A percentile compares a stretch with the other conserved stretches of the same genome.
These are phyloP conservation scores for Thozetella sp. DNA, from an alignment of 495 filamentous ascomycete species.

Conservation along the genomic window DNA sequence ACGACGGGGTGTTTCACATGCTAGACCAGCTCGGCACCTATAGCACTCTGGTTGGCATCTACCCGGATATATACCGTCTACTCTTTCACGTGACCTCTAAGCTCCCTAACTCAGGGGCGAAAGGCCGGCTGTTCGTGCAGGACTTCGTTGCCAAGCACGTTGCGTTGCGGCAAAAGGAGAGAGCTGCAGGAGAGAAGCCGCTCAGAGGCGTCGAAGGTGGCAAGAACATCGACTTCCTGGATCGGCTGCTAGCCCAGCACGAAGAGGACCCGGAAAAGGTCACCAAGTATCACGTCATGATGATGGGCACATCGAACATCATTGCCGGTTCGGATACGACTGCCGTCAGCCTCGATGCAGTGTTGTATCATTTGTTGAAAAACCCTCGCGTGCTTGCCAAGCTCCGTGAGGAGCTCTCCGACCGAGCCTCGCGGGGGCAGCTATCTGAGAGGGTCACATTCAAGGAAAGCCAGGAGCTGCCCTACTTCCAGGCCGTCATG, in stretches of 20 bases:
- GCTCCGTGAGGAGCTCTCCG: not conserved
- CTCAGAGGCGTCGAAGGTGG: not conserved
- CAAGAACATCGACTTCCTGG: constrained; percentile 30
- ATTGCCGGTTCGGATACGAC: constrained; percentile 54
- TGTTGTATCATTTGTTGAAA: constrained; percentile 42
- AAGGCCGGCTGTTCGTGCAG: not conserved
- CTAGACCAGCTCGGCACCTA: constrained; percentile 34
- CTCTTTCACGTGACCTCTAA: constrained; percentile 15
- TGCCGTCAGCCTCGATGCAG: constrained; percentile 43
- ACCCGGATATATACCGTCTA: constrained; percentile 41
- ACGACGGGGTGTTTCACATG: constrained; percentile 40
- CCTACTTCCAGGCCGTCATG: constrained; percentile 63
- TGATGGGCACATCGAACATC: constrained; percentile 45
- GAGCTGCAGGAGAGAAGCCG: not conserved
- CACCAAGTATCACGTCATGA: constrained; percentile 45
- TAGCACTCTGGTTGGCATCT: constrained; percentile 45
- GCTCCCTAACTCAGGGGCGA: not conserved
- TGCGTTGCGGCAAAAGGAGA: not conserved
- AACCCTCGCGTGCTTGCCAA: not conserved
- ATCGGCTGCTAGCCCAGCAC: constrained; percentile 41
- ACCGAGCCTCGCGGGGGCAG: not conserved
- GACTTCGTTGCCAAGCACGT: not conserved
- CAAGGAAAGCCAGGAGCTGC: constrained; percentile 21
- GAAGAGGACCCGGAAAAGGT: constrained; percentile 49
- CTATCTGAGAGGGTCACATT: not conserved